These are phyloP conservation scores for Macrophomina tecta DNA, from an alignment of 2,329 filamentous ascomycete genomes.

Conservation along the genomic window DNA sequence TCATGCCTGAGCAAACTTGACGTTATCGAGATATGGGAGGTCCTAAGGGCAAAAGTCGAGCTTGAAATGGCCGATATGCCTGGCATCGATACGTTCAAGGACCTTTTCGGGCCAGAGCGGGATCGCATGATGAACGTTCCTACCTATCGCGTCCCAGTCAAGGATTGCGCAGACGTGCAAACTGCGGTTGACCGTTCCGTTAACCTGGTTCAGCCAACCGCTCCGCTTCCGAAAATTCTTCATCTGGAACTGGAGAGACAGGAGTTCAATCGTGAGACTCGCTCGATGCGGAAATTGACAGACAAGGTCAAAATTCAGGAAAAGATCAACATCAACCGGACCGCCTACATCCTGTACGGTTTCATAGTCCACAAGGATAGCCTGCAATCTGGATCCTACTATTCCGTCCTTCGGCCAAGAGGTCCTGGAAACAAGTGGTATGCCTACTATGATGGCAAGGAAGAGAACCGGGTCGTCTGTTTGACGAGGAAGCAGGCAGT, in stretches of 20 bases:
- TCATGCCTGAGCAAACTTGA: constrained; percentile 52
- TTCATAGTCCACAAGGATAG: constrained; percentile 66
- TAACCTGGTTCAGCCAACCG: constrained; percentile 34
- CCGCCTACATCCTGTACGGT: constrained; percentile 63
- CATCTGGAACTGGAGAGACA: constrained; percentile 65
- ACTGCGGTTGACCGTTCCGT: constrained; percentile 46
- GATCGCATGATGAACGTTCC: constrained; percentile 34
- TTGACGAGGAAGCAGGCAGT: constrained; percentile 63
- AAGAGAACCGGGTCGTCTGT: constrained; percentile 62
- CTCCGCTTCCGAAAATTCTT: constrained; percentile 55
- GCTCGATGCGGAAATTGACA: constrained; percentile 63
- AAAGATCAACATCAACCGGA: constrained; percentile 54
- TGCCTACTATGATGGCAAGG: constrained; percentile 60
- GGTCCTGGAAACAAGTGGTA: constrained; percentile 65
- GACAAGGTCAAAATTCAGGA: constrained; percentile 64
- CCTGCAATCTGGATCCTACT: constrained; percentile 64
- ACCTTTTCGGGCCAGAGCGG: constrained; percentile 54
- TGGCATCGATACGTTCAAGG: constrained; percentile 47
- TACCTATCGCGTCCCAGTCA: constrained; percentile 44
- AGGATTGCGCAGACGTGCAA: constrained; percentile 47
- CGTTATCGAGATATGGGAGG: constrained; percentile 62
- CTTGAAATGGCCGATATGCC: constrained; percentile 57
- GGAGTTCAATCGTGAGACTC: constrained; percentile 58
- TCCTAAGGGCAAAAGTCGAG: constrained; percentile 58
- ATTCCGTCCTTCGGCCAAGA: constrained; percentile 64